Evolutionary conservation across 2,329 filamentous ascomycete genomes (phyloP).

Genomic region (Achaetomium macrosporum): DNA sequence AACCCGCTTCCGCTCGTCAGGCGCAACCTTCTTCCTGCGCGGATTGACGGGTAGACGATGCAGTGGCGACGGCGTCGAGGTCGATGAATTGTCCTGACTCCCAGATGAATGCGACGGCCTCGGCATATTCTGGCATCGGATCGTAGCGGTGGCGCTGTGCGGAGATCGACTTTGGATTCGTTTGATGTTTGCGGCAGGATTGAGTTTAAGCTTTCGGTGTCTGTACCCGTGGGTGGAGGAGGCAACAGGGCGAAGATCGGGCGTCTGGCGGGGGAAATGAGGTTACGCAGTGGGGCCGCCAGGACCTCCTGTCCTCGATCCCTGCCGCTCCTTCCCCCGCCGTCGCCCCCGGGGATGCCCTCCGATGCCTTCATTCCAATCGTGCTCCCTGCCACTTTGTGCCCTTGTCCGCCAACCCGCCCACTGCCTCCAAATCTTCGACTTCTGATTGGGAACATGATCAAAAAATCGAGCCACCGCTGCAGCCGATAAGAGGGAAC

Average conservation of each 20-base stretch:
- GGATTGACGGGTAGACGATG: slow-evolving; percentile 45
- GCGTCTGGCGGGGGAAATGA: slow-evolving; percentile 12
- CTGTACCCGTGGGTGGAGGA: slow-evolving; percentile 22
- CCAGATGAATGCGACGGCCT: slow-evolving; percentile 13
- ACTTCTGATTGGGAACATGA: no score
- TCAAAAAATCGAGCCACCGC: no score
- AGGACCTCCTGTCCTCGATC: neutral
- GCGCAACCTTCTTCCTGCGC: slow-evolving; percentile 42
- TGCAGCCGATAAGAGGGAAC: no score
- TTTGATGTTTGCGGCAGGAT: neutral
- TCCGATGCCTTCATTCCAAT: no score
- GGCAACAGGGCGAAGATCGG: slow-evolving; percentile 15
- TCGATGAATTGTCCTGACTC: slow-evolving; percentile 10
- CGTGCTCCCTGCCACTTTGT: no score
- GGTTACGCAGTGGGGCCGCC: slow-evolving; percentile 6
- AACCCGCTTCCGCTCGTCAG: slow-evolving; percentile 44
- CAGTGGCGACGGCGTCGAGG: slow-evolving; percentile 11
- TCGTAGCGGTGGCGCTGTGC: neutral
- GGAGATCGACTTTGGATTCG: neutral
- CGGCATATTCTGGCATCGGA: slow-evolving; percentile 18
- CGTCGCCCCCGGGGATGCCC: no score
- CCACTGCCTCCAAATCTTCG: no score
- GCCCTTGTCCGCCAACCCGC: no score
- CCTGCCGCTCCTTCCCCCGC: neutral
- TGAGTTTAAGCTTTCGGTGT: slow-evolving; percentile 18